Conservation (phyloP, 495 filamentous ascomycete genomes). For the Neurospora discreta region DNA sequence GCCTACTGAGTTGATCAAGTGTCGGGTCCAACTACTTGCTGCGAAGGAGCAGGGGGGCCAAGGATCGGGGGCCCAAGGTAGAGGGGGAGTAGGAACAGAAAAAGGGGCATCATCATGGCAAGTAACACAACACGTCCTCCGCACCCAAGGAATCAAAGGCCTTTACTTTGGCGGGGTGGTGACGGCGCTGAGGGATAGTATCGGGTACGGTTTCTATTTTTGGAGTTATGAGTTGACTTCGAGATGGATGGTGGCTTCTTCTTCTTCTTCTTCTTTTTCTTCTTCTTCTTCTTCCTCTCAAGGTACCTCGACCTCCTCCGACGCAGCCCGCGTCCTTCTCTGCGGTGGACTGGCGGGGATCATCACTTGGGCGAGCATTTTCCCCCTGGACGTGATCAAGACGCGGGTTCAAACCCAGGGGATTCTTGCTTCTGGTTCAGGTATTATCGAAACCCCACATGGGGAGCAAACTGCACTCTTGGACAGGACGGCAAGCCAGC, state of each 20-base stretch:
- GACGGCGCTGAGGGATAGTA: slow-evolving; percentile 68
- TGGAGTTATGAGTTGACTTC: slow-evolving; percentile 73
- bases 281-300: not conserved
- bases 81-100: not conserved
- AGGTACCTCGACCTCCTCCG: slow-evolving; percentile 23
- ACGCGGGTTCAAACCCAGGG: slow-evolving; percentile 67
- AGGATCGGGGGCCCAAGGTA: not conserved
- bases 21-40: slow-evolving; percentile 49
- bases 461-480: slow-evolving; percentile 22
- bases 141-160: slow-evolving; percentile 51
- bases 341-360: slow-evolving; percentile 80
- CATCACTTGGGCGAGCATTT: slow-evolving; percentile 75
- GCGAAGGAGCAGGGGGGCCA: not conserved
- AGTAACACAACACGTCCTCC: slow-evolving; percentile 51
- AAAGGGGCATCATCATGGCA: slow-evolving; percentile 28
- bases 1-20: slow-evolving; percentile 83
- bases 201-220: slow-evolving; percentile 93
- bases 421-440: not conserved
- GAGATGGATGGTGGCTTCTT: slow-evolving; percentile 28
- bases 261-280: not conserved
- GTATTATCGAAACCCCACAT: not conserved
- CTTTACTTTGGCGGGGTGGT: slow-evolving; percentile 69
- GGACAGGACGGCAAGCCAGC: slow-evolving; percentile 1
- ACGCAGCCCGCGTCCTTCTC: slow-evolving; percentile 55
- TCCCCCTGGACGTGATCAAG: slow-evolving; percentile 83